A percentile compares a stretch with the other conserved stretches of the same genome.
phyloP scores from a whole-genome alignment of 257 asterid species.

The Nicotiana tabacum region DNA sequence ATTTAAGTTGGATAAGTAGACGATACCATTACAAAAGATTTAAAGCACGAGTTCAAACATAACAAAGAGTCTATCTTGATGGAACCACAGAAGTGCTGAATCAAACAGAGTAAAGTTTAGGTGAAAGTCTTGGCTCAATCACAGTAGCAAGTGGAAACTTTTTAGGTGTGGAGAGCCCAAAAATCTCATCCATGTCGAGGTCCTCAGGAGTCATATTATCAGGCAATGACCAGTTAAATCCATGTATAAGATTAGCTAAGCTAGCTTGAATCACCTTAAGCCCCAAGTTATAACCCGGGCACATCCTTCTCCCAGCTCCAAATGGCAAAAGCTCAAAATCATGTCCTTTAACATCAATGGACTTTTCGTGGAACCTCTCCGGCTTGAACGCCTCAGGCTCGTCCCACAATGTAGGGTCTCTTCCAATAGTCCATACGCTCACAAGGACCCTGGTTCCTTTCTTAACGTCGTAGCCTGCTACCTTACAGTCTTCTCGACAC shows the following conservation, averaged over 20 bases:
- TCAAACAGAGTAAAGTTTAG: conserved; percentile 23
- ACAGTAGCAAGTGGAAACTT: conserved; percentile 28
- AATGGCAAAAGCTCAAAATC: conserved; percentile 37
- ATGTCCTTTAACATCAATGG: conserved; percentile 29
- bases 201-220: conserved; percentile 20
- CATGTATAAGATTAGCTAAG: conserved; percentile 39
- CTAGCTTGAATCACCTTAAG: conserved; percentile 37
- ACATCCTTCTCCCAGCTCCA: conserved; percentile 48
- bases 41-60: neutral
- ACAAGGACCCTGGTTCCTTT: conserved; percentile 33
- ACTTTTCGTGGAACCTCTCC: conserved; percentile 29
- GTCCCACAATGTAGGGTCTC: conserved; percentile 40
- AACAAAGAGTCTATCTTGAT: neutral
- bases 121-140: conserved; percentile 39
- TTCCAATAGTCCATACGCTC: conserved; percentile 31
- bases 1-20: neutral
- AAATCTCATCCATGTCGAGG: conserved; percentile 39
- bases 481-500: conserved; percentile 55
- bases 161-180: conserved; percentile 37
- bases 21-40: neutral
- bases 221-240: conserved; percentile 34
- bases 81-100: neutral
- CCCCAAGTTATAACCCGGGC: conserved; percentile 37
- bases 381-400: conserved; percentile 34
- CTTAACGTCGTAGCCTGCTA: conserved; percentile 30